A percentile compares a stretch with the other conserved stretches of the same genome.
phyloP scores from a whole-genome alignment of 1,139 yeast genomes.

The Wickerhamomyces sp. region DNA sequence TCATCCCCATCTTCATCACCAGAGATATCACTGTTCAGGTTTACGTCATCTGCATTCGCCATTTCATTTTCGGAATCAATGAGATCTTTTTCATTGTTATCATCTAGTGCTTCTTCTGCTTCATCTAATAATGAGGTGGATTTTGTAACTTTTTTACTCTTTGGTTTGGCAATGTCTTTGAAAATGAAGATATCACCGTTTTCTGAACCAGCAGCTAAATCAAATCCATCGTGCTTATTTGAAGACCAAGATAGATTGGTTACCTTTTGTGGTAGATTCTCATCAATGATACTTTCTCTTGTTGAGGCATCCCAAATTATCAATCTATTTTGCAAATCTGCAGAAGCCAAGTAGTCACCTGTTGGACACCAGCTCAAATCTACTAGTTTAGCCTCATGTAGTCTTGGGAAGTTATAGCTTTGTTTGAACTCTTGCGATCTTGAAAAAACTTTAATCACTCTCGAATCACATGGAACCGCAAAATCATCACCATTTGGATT shows the following conservation, averaged over 20 bases:
- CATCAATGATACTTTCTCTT: constrained; percentile 27
- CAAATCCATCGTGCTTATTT: constrained; percentile 19
- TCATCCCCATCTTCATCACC: constrained; percentile 22
- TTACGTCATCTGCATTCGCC: constrained; percentile 28
- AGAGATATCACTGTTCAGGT: constrained; percentile 25
- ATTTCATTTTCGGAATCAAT: constrained; percentile 25
- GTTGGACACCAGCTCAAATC: constrained; percentile 58
- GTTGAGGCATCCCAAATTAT: constrained; percentile 49
- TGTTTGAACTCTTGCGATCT: constrained; percentile 22
- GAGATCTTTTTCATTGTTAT: neutral
- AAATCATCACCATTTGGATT: constrained; percentile 60
- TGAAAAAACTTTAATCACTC: constrained; percentile 32
- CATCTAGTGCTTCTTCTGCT: constrained; percentile 14
- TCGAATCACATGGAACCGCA: constrained; percentile 48
- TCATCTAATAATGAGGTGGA: constrained; percentile 10
- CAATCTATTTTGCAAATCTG: constrained; percentile 43
- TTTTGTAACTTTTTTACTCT: constrained; percentile 5
- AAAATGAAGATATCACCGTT: constrained; percentile 45
- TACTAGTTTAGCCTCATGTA: constrained; percentile 38
- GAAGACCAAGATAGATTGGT: constrained; percentile 31
- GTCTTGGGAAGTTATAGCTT: constrained; percentile 21
- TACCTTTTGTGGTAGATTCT: constrained; percentile 23
- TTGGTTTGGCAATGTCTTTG: constrained; percentile 29
- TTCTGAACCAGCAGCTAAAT: constrained; percentile 44
- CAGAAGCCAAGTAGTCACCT: constrained; percentile 56